Evolutionary conservation across 2,329 filamentous ascomycete species (phyloP), one percentile per base, ranked within the genome.

Genomic region (Parastagonospora nodorum): DNA sequence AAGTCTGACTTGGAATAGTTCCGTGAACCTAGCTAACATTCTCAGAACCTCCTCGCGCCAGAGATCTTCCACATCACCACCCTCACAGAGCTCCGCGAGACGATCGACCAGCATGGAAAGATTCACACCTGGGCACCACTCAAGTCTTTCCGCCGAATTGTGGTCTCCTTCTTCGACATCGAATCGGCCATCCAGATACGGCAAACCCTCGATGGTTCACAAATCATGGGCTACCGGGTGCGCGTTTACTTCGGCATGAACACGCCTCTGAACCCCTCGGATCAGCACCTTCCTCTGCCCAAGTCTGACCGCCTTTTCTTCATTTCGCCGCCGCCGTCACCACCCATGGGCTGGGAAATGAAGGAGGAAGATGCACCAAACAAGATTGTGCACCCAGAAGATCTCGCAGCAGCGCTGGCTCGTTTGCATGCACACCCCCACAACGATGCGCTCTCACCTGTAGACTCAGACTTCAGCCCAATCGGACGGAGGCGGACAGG

Each of bases 61-160:
- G 85, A 88, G 66, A 86, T 91, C 77, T 94, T 93, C 80, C 80
- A 84, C 51, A 80, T 88, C 14, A 82, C 87, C 55, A 91, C 90
- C 74, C 81, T 93, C 51, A 83, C 88, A 64, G 85, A 83, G 53
- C 89, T 93, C 65, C 87, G 86, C 69, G 81, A 86, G 47, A 84
- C 90, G 51, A 86, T 94, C 72, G 78, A 83, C 66, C 74, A 82
- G 42, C 84, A 86, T n/a, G 88, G 88, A 2, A 81, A 85, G 43
- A 85, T 93, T 58, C 87, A 90, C 75, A 85, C 87, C 51, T 94
- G 89, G 82, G 84, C 88, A 9, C 90, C 90, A 0, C 83, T 94
- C 56, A 90, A 90, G 72, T 92, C 88, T 6, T 91, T 94, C 80
- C 84, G 87, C 58, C 87, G 90, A 71, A 91, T 94, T 66, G 81